Evolutionary conservation across 2,329 filamentous ascomycete species (phyloP).

Genomic region (Plenodomus biglobosus): DNA sequence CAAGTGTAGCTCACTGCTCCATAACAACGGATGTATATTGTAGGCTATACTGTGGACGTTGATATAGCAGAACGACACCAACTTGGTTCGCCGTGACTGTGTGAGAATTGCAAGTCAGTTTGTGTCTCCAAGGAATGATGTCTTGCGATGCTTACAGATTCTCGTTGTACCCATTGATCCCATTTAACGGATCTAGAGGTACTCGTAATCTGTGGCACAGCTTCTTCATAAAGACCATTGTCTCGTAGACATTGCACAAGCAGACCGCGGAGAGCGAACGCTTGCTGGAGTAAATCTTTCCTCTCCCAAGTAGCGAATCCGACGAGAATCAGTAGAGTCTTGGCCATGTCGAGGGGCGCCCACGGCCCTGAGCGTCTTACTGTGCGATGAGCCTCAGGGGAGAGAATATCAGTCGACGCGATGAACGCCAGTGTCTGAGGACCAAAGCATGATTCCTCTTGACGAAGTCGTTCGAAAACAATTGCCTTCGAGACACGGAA

Average conservation of each 20-base stretch:
- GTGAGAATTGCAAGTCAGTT: not conserved
- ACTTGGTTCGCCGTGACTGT: slow-evolving; percentile 29
- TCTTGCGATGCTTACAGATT: slow-evolving; percentile 12
- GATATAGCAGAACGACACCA: slow-evolving; percentile 37
- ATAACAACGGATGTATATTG: slow-evolving; percentile 33
- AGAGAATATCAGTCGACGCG: slow-evolving; percentile 14
- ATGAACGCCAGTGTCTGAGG: slow-evolving; percentile 27
- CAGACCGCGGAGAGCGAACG: slow-evolving; percentile 31
- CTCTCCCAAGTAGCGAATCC: slow-evolving; percentile 39
- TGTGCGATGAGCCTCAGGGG: slow-evolving; percentile 7
- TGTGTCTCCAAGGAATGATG: not conserved
- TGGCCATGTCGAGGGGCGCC: slow-evolving; percentile 31
- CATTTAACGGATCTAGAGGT: slow-evolving; percentile 28
- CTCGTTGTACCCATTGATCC: slow-evolving; percentile 34
- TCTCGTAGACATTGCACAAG: slow-evolving; percentile 34
- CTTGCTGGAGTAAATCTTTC: slow-evolving; percentile 33
- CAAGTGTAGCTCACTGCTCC: slow-evolving; percentile 34
- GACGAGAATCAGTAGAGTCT: slow-evolving; percentile 35
- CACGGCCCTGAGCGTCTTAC: slow-evolving; percentile 24
- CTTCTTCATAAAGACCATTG: slow-evolving; percentile 29
- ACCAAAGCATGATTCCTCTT: slow-evolving; percentile 28
- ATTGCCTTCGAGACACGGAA: slow-evolving; percentile 36
- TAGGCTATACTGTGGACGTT: slow-evolving; percentile 40
- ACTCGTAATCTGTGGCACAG: slow-evolving; percentile 5
- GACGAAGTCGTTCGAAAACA: slow-evolving; percentile 29